Evolutionary conservation across 2,329 filamentous ascomycete genomes (phyloP).

Genomic region (Nannizziopsis arthrosporioides): DNA sequence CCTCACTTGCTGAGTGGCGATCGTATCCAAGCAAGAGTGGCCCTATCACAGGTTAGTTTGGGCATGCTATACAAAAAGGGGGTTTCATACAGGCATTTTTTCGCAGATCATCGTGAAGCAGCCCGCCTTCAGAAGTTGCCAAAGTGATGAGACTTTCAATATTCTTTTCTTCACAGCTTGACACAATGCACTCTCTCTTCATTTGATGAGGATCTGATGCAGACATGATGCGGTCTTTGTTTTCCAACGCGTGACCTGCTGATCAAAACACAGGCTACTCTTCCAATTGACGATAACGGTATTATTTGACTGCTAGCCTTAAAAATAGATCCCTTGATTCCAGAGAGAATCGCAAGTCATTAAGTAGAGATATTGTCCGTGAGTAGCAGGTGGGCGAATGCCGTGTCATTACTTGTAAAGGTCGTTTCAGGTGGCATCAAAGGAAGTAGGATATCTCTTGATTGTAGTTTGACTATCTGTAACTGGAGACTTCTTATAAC

Average conservation of each 20-base stretch:
- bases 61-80: not conserved
- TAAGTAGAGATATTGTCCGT: no score
- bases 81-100: slow-evolving; percentile 58
- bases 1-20: slow-evolving; percentile 11
- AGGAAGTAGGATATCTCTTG: no score
- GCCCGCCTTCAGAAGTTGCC: slow-evolving; percentile 54
- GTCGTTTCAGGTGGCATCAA: no score
- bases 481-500: no score
- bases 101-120: slow-evolving; percentile 57
- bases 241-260: not conserved
- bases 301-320: no score
- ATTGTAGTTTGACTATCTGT: no score
- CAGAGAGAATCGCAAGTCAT: no score
- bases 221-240: not conserved
- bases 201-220: not conserved
- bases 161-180: slow-evolving; percentile 50
- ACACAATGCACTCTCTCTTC: slow-evolving; percentile 42
- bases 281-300: no score
- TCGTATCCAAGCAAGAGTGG: slow-evolving; percentile 39
- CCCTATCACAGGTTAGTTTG: slow-evolving; percentile 19
- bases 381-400: no score
- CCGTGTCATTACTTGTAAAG: no score
- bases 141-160: slow-evolving; percentile 45
- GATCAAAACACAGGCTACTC: no score
- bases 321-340: no score